Conservation (phyloP, 176 grass and related monocot species). For the Lolium multiflorum region DNA sequence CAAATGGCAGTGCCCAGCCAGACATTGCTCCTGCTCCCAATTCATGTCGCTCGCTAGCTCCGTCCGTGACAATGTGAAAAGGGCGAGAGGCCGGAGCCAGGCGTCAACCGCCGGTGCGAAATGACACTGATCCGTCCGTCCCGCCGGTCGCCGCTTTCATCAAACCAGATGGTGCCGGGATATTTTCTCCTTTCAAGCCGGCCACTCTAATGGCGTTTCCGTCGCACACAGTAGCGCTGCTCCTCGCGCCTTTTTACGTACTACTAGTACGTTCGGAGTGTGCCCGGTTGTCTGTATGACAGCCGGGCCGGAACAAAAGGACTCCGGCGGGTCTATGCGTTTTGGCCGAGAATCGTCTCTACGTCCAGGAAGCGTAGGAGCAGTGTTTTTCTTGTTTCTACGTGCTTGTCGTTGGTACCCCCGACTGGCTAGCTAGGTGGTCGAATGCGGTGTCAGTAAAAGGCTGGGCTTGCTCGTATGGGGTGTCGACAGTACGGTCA, state of each 20-base stretch:
- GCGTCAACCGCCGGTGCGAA: too few species aligned
- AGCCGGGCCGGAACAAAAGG: neutral
- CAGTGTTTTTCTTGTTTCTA: neutral
- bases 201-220: too few species aligned
- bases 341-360: constrained; percentile 10
- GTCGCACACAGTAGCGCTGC: too few species aligned
- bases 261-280: too few species aligned
- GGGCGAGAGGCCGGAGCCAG: too few species aligned
- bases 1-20: neutral
- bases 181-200: too few species aligned
- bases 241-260: too few species aligned
- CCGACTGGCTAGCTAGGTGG: neutral
- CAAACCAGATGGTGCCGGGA: too few species aligned
- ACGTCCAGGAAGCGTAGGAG: neutral
- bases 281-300: neutral
- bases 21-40: neutral
- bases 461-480: neutral
- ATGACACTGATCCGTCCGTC: neutral
- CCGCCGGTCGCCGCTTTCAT: neutral
- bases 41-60: neutral
- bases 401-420: neutral
- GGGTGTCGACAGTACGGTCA: neutral
- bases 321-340: neutral
- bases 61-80: too few species aligned
- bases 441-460: too few species aligned